Base-by-base conservation (phyloP, 768 basidiomycete species). In the Rhodotorula kratochvilovae region DNA sequence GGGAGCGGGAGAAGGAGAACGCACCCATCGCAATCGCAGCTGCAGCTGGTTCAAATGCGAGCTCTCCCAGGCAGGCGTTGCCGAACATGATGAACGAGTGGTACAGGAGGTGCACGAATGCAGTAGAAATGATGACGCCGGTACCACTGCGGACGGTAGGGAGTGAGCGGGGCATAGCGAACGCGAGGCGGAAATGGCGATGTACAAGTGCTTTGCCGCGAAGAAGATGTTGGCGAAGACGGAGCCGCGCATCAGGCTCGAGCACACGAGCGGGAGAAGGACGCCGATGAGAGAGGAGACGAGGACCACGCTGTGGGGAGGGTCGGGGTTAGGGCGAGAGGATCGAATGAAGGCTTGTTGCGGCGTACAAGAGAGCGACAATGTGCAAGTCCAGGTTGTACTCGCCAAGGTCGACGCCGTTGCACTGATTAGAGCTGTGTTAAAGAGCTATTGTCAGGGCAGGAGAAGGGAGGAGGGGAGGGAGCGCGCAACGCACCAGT, bases 31-130 rank as follows among this genome's bases (percentile, higher is more conserved):
- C 66, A 60, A 82, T 81, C 0, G 81, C 80, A 0, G 80, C 76
- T 4, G 81, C 79, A 11, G 78, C 79, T 0, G 81, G 79, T 57
- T 81, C 81, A 68, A 79, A 81, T 0, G 45, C 68, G 27, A 81
- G 71, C 21, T 80, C 72, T 2, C 81, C 80, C 43, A 81, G 66
- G 67, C 81, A 81, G 35, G 76, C 73, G 69, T 80, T 79, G 36
- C 67, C 63, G 59, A 74, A 81, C 80, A 81, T 81, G 76, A 80
- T 71, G 63, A 81, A 80, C n/a, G 78, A 73, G 72, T 81, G 81
- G 67, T 76, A 79, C 0, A 81, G 77, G 0, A 82, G 77, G 61
- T 81, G 81, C 36, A 72, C 50, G 67, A 74, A 81, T 2, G 80
- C 80, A 1, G 80, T 80, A 4, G 78, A 77, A 36, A 81, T 63